Conservation (phyloP, 2,329 filamentous ascomycete species). For the Fusarium pininemorale region DNA sequence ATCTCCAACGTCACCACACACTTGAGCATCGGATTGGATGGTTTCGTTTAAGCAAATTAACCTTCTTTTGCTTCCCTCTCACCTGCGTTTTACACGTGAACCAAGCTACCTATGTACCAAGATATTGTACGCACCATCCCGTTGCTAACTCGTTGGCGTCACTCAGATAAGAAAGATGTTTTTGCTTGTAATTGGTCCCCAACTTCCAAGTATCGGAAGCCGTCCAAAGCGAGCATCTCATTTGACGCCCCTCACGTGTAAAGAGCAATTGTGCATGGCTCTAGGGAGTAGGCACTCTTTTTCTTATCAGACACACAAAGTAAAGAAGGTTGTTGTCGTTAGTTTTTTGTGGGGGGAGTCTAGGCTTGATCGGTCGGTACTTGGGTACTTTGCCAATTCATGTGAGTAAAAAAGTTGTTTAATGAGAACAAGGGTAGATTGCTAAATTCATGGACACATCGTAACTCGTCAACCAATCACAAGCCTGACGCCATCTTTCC, state of each 20-base stretch:
- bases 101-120: not conserved
- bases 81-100: constrained; percentile 1
- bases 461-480: constrained; percentile 8
- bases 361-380: constrained; percentile 28
- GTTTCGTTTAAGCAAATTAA: not conserved
- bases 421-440: constrained; percentile 32
- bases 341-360: constrained; percentile 20
- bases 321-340: constrained; percentile 3
- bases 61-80: not conserved
- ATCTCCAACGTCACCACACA: not conserved
- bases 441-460: constrained; percentile 34
- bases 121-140: constrained; percentile 10
- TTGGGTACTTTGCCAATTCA: constrained; percentile 11
- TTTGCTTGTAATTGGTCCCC: constrained; percentile 3
- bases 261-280: constrained; percentile 2
- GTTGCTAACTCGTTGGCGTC: constrained; percentile 28
- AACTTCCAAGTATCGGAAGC: not conserved
- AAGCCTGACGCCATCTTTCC: not conserved
- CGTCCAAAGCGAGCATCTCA: not conserved
- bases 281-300: not conserved
- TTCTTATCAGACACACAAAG: constrained; percentile 22
- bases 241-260: constrained; percentile 10
- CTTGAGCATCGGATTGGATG: not conserved
- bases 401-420: constrained; percentile 38
- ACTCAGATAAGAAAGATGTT: constrained; percentile 14